Conservation (phyloP, 129 eudicot species). For the Escallonia herrerae region DNA sequence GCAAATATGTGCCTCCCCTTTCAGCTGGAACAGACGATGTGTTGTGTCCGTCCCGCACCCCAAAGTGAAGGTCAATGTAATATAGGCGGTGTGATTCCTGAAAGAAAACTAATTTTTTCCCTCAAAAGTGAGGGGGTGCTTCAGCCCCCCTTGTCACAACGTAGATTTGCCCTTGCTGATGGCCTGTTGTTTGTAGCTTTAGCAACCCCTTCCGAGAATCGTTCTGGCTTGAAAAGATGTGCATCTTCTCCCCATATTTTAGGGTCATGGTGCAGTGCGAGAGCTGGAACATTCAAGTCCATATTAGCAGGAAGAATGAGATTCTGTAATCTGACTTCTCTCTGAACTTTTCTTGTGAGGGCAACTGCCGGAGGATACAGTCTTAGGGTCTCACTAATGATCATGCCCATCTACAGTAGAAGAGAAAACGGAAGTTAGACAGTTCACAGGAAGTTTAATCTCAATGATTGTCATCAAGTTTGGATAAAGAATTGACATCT, state of each 20-base stretch:
- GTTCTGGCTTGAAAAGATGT: slow-evolving; percentile 34
- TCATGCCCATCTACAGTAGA: slow-evolving; percentile 18
- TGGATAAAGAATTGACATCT: too few species aligned
- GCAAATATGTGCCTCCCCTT: too few species aligned
- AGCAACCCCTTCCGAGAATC: slow-evolving; percentile 30
- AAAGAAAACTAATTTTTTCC: too few species aligned
- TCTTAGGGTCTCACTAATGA: slow-evolving; percentile 37
- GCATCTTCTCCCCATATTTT: slow-evolving; percentile 48
- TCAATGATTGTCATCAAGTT: too few species aligned
- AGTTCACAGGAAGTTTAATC: too few species aligned
- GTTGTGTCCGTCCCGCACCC: too few species aligned
- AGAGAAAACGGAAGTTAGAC: not conserved
- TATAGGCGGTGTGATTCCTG: too few species aligned
- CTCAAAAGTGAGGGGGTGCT: too few species aligned
- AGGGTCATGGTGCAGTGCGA: slow-evolving; percentile 35
- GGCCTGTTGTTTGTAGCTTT: slow-evolving; percentile 28
- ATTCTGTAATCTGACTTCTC: slow-evolving; percentile 21
- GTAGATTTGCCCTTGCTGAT: too few species aligned
- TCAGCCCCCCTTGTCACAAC: too few species aligned
- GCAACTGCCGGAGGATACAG: slow-evolving; percentile 32
- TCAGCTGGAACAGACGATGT: too few species aligned
- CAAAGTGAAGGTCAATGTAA: too few species aligned
- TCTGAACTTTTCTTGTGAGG: slow-evolving; percentile 19
- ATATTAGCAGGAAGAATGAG: slow-evolving; percentile 24
- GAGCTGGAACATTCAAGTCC: slow-evolving; percentile 20